Evolutionary conservation across 805 yeast genomes (phyloP).

Genomic region (Candida adriatica): DNA sequence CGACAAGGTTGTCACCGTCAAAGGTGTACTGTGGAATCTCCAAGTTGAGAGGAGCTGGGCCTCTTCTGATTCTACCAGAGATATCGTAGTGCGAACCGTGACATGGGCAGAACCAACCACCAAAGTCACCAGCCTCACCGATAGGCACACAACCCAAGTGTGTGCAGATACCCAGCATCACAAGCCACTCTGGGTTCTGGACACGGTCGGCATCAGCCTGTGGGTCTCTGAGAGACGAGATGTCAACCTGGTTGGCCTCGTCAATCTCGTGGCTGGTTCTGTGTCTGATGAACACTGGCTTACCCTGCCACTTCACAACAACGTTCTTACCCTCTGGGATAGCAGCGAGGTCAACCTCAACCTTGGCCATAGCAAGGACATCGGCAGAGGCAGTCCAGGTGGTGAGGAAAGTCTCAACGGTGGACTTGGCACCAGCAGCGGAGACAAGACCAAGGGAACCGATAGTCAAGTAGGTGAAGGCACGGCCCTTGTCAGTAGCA

Average conservation of each 20-base stretch:
- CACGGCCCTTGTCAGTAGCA: conserved; percentile 72
- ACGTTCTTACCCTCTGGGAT: conserved; percentile 98
- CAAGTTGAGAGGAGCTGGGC: conserved; percentile 99
- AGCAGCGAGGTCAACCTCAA: conserved; percentile 88
- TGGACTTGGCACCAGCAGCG: conserved; percentile 93
- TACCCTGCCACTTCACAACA: conserved; percentile 99
- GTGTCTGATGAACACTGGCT: conserved; percentile 99
- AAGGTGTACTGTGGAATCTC: conserved; percentile 92
- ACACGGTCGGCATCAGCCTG: conserved; percentile 91
- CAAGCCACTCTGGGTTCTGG: conserved; percentile 94
- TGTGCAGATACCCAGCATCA: conserved; percentile 99
- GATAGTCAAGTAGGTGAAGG: conserved; percentile 93
- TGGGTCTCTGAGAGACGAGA: conserved; percentile 84
- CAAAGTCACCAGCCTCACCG: conserved; percentile 99
- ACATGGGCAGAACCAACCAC: conserved; percentile 99
- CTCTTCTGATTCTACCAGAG: conserved; percentile 99
- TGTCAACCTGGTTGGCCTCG: conserved; percentile 85
- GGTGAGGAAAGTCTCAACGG: conserved; percentile 86
- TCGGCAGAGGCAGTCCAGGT: conserved; percentile 98
- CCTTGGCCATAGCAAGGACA: conserved; percentile 98
- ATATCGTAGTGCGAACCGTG: conserved; percentile 99
- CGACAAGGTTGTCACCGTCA: conserved; percentile 74
- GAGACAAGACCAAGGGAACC: conserved; percentile 88
- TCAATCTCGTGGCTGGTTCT: conserved; percentile 89
- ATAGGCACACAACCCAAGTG: conserved; percentile 99